These are phyloP conservation scores for Apiotrichum domesticum DNA, from an alignment of 1,284 basidiomycete genomes.

Conservation along the genomic window DNA sequence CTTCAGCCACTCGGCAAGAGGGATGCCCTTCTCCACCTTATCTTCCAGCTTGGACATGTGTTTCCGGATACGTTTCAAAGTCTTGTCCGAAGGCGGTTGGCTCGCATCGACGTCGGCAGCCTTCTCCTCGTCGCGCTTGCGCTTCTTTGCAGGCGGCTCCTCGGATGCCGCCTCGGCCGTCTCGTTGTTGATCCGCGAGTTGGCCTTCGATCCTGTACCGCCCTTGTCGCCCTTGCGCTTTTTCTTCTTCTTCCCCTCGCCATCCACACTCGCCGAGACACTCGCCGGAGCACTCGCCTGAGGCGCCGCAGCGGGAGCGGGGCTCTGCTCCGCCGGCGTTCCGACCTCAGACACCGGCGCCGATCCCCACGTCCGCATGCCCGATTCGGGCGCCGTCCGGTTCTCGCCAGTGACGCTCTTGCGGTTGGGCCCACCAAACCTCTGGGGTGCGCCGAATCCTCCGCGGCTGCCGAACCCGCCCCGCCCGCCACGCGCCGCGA, in stretches of 20 bases:
- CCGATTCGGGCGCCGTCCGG: conserved; percentile 22
- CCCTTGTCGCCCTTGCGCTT: conserved; percentile 46
- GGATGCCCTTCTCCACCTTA: conserved; percentile 3
- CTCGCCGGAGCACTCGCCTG: neutral
- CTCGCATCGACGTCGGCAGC: neutral
- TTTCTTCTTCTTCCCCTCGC: conserved; percentile 15
- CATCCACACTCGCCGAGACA: neutral
- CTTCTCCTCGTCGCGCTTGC: conserved; percentile 25
- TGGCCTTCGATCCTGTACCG: conserved; percentile 43
- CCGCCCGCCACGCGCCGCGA: neutral
- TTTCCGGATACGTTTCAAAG: conserved; percentile 37
- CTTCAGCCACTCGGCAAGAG: conserved; percentile 21
- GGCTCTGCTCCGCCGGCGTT: neutral
- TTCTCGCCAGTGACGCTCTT: conserved; percentile 29
- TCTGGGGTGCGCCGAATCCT: conserved; percentile 7
- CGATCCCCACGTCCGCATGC: conserved; percentile 45
- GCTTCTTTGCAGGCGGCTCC: conserved; percentile 33
- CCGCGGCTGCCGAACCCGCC: neutral
- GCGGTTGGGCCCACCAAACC: conserved; percentile 2
- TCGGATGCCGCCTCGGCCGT: neutral
- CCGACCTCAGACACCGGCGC: conserved; percentile 20
- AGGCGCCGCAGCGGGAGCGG: too few relatives aligned
- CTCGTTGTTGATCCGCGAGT: conserved; percentile 41
- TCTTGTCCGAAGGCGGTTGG: conserved; percentile 23
- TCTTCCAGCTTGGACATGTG: conserved; percentile 31